Base-by-base conservation (phyloP, 1,284 basidiomycete genomes). In the Boletus semigastroideus region DNA sequence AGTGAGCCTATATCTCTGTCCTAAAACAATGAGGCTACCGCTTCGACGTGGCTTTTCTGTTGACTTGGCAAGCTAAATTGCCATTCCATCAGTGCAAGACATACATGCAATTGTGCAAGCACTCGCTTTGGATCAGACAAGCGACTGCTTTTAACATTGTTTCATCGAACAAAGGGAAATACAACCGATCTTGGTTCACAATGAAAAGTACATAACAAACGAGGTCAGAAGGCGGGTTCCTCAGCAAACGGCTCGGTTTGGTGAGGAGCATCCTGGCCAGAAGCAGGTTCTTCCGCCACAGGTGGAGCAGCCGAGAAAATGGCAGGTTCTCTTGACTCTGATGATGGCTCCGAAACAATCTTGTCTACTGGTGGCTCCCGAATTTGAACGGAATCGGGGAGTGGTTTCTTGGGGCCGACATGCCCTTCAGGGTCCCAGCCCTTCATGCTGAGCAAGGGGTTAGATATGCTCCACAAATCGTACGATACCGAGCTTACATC, bases 361-460 rank as follows among this genome's bases (percentile, higher is more conserved):
- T 92, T 92, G 77, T 92, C 90, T 58, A 87, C 74, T 22, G 82
- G 84, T 37, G 91, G 90, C 72, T 97, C 93, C 68, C 86, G 73
- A 70, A 98, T 92, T 67, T 87, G 86, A 70, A 99, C 95, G 60
- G 88, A 89, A 74, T 99, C 97, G 59, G 97, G 97, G 51, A 99
- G 87, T 60, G 95, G 94, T 75, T 94, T 94, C 74, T 83, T 81
- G 69, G 95, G 96, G 53, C 95, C 95, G 53, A 83, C 76, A 63
- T 84, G 83, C 57, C 94, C 94, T 68, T 92, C 87, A 55, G 94
- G 92, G 76, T 99, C 97, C 76, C 82, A 88, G 59, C 90, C 93
- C 78, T 96, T 95, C 96, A 99, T 98, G 77, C 92, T 94, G 62
- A 49, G 48, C 49, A 50, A 37, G 16, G 17, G 37, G 54, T 62